A percentile compares a stretch with the other conserved stretches of the same genome.
phyloP scores from a whole-genome alignment of 2,329 filamentous ascomycete genomes.

The Beauveria sp. region DNA sequence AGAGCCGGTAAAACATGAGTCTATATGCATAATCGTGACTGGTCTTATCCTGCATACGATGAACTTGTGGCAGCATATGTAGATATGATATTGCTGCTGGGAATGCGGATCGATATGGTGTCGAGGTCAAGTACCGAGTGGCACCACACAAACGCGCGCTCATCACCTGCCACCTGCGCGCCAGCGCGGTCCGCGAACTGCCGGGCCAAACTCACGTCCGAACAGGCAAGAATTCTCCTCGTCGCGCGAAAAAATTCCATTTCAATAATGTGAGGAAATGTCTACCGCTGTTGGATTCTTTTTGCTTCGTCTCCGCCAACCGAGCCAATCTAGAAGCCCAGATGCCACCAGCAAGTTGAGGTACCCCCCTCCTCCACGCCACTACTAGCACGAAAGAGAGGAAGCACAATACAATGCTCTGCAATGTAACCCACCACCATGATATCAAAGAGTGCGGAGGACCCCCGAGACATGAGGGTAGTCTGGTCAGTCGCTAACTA shows the following conservation, averaged over 20 bases:
- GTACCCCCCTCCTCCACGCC: background rate
- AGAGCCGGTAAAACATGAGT: background rate
- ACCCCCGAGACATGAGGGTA: no score
- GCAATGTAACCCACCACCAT: background rate
- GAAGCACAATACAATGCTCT: background rate
- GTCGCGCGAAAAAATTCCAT: no score
- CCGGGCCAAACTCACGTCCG: background rate
- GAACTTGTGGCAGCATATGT: background rate
- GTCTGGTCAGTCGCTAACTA: background rate
- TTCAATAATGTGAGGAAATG: no score
- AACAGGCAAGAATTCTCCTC: no score
- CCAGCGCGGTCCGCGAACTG: background rate
- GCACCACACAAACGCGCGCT: background rate
- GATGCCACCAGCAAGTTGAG: background rate
- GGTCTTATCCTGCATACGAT: background rate
- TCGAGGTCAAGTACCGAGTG: background rate
- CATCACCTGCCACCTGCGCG: background rate
- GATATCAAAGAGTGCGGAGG: background rate
- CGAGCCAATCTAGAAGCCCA: no score
- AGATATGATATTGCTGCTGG: background rate
- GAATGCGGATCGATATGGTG: no score
- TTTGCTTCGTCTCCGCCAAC: no score
- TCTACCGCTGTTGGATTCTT: no score
- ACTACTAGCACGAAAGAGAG: background rate
- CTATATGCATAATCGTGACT: background rate